A percentile compares a stretch with the other conserved stretches of the same genome.
phyloP scores from a whole-genome alignment of 371 early-diverging fungal species.

The Mucor saturninus region DNA sequence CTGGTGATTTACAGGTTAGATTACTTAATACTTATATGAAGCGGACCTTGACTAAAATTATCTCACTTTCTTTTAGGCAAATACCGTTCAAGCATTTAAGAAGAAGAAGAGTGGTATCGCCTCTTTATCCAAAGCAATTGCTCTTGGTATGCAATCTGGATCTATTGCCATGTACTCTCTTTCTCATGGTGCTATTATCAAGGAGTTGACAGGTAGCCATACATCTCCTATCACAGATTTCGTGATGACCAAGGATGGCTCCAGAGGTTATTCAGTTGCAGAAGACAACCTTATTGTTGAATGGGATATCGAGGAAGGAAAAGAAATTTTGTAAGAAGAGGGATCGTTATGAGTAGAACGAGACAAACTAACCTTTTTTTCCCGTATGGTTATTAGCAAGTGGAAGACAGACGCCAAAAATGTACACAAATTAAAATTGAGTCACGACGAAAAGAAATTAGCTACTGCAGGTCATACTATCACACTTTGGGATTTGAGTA shows the following conservation, averaged over 20 bases:
- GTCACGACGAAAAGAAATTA: constrained; percentile 63
- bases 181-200: constrained; percentile 63
- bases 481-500: constrained; percentile 66
- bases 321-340: constrained; percentile 49
- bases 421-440: constrained; percentile 60
- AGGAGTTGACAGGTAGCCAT: constrained; percentile 60
- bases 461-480: constrained; percentile 72
- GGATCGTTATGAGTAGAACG: not conserved
- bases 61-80: constrained; percentile 6
- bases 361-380: not conserved
- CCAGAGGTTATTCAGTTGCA: constrained; percentile 67
- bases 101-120: constrained; percentile 48
- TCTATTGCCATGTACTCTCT: constrained; percentile 68
- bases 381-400: constrained; percentile 38
- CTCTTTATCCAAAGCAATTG: constrained; percentile 56
- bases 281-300: constrained; percentile 73
- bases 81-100: constrained; percentile 51
- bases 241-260: constrained; percentile 62
- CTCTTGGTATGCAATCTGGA: constrained; percentile 71
- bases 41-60: not conserved
- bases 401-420: constrained; percentile 67
- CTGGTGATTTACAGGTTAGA: constrained; percentile 46
- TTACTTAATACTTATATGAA: not conserved
- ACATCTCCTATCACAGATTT: constrained; percentile 73
- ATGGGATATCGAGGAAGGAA: constrained; percentile 72